Conservation (phyloP, 164 flowering plant genomes). For the Kingdonia uniflora region DNA sequence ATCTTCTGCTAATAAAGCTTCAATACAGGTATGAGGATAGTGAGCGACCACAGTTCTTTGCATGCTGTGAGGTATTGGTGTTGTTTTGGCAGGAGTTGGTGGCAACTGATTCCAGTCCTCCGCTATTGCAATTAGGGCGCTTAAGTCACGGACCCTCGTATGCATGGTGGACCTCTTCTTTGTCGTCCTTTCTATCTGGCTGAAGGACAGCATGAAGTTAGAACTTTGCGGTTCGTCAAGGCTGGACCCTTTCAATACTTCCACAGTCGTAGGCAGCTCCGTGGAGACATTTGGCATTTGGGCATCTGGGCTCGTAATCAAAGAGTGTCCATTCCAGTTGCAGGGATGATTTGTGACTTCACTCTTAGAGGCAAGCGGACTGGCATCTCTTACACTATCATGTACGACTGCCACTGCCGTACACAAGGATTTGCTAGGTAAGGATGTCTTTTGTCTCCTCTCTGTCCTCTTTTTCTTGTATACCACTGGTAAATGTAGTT, state of each 20-base stretch:
- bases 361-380: no score
- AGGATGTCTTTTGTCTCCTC: constrained; percentile 16
- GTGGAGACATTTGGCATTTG: no score
- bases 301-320: no score
- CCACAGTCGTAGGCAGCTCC: background rate
- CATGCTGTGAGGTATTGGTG: no score
- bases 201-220: constrained; percentile 8
- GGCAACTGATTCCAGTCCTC: constrained; percentile 7
- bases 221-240: constrained; percentile 10
- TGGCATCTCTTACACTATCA: no score
- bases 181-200: constrained; percentile 10
- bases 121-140: constrained; percentile 19
- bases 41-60: no score
- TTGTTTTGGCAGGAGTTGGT: no score
- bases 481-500: constrained; percentile 24
- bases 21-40: no score
- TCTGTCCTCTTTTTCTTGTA: constrained; percentile 49
- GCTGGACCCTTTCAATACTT: background rate
- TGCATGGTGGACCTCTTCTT: constrained; percentile 32
- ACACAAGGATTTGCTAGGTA: constrained; percentile 14
- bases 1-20: constrained; percentile 26
- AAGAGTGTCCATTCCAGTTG: no score
- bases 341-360: no score
- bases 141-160: constrained; percentile 19
- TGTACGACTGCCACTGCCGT: constrained; percentile 7